phyloP scores from a whole-genome alignment of 2,329 filamentous ascomycete species.

The Pseudocercospora fijiensis region DNA sequence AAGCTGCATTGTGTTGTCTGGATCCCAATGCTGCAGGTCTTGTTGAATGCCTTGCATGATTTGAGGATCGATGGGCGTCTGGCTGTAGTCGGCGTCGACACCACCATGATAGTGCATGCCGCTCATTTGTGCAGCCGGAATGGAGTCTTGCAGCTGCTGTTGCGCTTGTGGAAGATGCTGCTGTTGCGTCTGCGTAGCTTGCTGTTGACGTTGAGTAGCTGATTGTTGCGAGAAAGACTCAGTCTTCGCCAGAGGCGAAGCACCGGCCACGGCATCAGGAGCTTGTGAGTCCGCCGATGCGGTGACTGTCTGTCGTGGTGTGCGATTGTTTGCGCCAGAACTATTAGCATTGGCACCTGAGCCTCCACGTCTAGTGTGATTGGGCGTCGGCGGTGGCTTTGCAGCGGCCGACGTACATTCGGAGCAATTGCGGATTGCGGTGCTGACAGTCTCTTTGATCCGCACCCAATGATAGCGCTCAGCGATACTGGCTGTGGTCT shows the following conservation, averaged over 20 bases:
- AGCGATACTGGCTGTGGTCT: constrained; percentile 90
- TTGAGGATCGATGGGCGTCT: constrained; percentile 61
- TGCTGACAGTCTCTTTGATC: constrained; percentile 95
- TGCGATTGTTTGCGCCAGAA: background rate
- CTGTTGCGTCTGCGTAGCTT: background rate
- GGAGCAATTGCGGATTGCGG: constrained; percentile 86
- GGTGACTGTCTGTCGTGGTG: constrained; percentile 14
- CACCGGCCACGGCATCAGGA: constrained; percentile 11
- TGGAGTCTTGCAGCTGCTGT: background rate
- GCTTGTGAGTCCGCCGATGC: constrained; percentile 18
- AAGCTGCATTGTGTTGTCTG: constrained; percentile 5
- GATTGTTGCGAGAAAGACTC: background rate
- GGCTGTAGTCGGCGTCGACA: constrained; percentile 43
- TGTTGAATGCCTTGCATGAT: constrained; percentile 49
- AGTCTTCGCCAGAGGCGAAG: constrained; percentile 5
- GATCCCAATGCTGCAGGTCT: background rate
- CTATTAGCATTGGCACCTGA: constrained; percentile 10
- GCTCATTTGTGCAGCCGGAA: constrained; percentile 34
- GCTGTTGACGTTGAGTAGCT: background rate
- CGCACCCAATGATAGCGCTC: constrained; percentile 96
- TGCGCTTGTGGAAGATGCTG: background rate
- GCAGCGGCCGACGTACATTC: constrained; percentile 76
- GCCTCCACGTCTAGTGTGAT: constrained; percentile 10
- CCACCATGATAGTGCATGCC: constrained; percentile 37
- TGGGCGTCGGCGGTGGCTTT: constrained; percentile 20